Base-by-base conservation (phyloP, 768 basidiomycete species). In the Leccinum pellstonianum region DNA sequence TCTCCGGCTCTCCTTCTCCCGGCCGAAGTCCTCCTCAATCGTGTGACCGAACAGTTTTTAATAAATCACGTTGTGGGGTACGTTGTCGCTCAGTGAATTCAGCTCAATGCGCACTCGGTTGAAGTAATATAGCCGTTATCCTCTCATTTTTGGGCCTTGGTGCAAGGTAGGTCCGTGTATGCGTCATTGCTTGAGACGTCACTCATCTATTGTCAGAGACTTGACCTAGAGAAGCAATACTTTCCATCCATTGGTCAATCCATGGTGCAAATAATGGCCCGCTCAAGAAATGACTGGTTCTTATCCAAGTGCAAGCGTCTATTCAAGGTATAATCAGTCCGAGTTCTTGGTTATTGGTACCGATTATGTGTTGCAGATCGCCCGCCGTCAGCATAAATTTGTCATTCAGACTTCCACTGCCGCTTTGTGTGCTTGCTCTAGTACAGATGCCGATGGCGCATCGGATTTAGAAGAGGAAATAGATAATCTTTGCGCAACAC, bases 111-210 rank as follows among this genome's bases (percentile, higher is more conserved):
- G 33, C 37, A 54, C 37, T 56, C 19, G 21, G 68, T 49, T 21
- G 35, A 29, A 29, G 31, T 33, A 12, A 37, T 46, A 33, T 64
- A 92, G 91, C 66, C 84, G 85, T 3, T 91, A 91, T 74, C 91
- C 91, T 21, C 77, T 90, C 41, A 82, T 91, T 57, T 93, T 92
- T 69, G 91, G 91, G 3, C 72, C 78, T 27, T 86, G 85, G 84
- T 77, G 79, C 68, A 79, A 80, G 77, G 90, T 87, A 76, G 56
- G 72, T 69, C 46, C 55, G 48, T 57, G 51, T 61, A 59, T 56
- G 56, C 59, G 49, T 50, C 52, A 38, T 31, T 29, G 55, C 51
- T 59, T 52, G 43, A 27, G 53, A 49, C 27, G 47, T 56, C 21
- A 56, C 43, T 35, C 17, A 52, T 17, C 37, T 31, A 58, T 47